Conservation (phyloP, 352 stramenopile species). For the Plasmopara halstedii region DNA sequence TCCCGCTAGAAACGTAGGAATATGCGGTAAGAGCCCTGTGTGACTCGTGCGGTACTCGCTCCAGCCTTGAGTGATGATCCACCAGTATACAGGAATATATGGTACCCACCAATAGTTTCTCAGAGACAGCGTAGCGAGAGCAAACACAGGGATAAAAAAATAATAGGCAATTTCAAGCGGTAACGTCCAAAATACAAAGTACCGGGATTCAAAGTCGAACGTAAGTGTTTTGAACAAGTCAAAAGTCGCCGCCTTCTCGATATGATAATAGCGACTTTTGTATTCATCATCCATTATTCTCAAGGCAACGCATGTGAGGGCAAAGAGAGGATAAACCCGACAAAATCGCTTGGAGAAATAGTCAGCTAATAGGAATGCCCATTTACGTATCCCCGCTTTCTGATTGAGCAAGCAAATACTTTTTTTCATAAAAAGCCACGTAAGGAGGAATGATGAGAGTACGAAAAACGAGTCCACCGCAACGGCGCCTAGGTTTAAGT, state of each 20-base stretch:
- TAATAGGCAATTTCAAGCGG: constrained; percentile 47
- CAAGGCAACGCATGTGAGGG: constrained; percentile 24
- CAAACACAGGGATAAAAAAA: constrained; percentile 40
- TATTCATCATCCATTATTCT: constrained; percentile 23
- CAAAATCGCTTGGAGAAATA: constrained; percentile 40
- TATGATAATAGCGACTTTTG: constrained; percentile 25
- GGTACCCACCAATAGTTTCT: constrained; percentile 30
- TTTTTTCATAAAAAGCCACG: constrained; percentile 50
- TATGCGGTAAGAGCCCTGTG: constrained; percentile 11
- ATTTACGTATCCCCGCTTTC: constrained; percentile 17
- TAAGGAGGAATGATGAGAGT: constrained; percentile 43
- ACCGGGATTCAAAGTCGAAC: constrained; percentile 33
- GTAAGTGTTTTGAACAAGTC: constrained; percentile 32
- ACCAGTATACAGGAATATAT: constrained; percentile 20
- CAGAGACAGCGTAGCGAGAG: constrained; percentile 13
- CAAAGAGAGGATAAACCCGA: constrained; percentile 44
- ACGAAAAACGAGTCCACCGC: constrained; percentile 52
- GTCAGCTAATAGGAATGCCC: constrained; percentile 27
- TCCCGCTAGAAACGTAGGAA: constrained; percentile 33
- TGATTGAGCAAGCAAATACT: constrained; percentile 20
- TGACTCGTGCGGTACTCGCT: constrained; percentile 22
- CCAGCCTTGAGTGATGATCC: constrained; percentile 23
- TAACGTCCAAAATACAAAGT: constrained; percentile 47
- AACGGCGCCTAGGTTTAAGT: constrained; percentile 26
- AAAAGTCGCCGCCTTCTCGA: constrained; percentile 18